Evolutionary conservation across 139 green algal species (phyloP).

Genomic region (Monoraphidium neglectum): DNA sequence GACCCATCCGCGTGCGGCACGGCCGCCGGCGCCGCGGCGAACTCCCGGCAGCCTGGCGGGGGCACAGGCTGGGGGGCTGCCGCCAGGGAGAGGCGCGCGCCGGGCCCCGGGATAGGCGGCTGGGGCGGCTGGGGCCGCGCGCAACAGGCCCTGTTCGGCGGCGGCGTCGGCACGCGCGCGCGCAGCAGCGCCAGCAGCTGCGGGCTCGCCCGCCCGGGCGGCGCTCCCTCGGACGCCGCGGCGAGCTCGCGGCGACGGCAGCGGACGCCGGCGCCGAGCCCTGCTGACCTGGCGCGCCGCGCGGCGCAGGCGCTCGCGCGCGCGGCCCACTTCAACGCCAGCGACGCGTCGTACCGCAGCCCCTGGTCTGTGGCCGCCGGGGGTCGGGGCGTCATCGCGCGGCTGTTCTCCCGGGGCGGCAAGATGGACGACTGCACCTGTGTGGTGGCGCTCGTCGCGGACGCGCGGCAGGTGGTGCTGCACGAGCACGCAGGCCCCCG

Average conservation of each 20-base stretch:
- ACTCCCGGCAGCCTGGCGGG: too few relatives aligned
- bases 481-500: too few relatives aligned
- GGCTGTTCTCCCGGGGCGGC: conserved; percentile 63
- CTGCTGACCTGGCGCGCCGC: neutral
- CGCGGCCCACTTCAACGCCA: conserved; percentile 8
- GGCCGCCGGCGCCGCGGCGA: neutral
- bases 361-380: conserved; percentile 27
- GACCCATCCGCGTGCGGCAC: neutral
- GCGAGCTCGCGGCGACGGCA: too few relatives aligned
- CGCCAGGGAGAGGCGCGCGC: conserved; percentile 7
- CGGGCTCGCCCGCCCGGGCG: conserved; percentile 8
- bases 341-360: conserved; percentile 22
- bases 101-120: too few relatives aligned
- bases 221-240: neutral
- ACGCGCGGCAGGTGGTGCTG: too few relatives aligned
- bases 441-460: conserved; percentile 68
- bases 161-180: neutral
- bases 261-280: neutral
- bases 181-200: neutral
- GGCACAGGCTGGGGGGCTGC: conserved; percentile 9
- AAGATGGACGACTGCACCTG: conserved; percentile 90
- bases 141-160: neutral
- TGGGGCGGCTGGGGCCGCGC: too few relatives aligned
- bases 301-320: conserved; percentile 13
- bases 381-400: conserved; percentile 18